Evolutionary conservation across 768 basidiomycete species (phyloP).

Genomic region (Boletus rex-veris): DNA sequence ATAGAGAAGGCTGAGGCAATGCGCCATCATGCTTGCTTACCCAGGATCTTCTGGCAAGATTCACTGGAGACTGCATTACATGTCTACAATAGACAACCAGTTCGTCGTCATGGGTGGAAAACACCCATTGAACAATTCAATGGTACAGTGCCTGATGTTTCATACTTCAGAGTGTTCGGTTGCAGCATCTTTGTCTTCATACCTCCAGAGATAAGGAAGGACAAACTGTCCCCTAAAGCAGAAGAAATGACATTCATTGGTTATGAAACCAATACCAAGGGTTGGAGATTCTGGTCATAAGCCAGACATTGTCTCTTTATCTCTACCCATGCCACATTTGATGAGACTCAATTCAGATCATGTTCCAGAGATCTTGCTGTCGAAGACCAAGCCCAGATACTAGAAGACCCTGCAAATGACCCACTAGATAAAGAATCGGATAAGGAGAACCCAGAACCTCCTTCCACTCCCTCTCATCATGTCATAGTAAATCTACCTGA

Average conservation of each 20-base stretch:
- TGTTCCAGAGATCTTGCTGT: too few relatives aligned
- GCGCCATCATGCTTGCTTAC: not conserved
- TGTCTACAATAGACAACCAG: not conserved
- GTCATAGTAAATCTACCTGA: too few relatives aligned
- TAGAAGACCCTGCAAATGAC: too few relatives aligned
- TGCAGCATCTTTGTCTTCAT: not conserved
- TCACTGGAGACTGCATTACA: not conserved
- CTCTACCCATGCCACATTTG: too few relatives aligned
- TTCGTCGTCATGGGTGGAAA: not conserved
- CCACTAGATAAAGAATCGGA: too few relatives aligned
- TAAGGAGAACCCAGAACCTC: too few relatives aligned
- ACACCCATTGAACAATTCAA: not conserved
- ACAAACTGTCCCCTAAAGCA: not conserved
- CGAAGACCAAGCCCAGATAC: too few relatives aligned
- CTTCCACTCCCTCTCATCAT: too few relatives aligned
- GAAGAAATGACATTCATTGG: not conserved
- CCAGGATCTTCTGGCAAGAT: not conserved
- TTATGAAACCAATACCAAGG: not conserved
- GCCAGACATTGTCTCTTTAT: too few relatives aligned
- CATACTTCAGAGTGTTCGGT: not conserved
- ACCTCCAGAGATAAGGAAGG: not conserved
- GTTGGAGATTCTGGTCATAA: not conserved
- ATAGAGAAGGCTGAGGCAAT: not conserved
- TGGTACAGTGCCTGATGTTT: not conserved
- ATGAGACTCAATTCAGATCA: too few relatives aligned